phyloP scores from a whole-genome alignment of 2,329 filamentous ascomycete genomes.

The Fulvia fulva region DNA sequence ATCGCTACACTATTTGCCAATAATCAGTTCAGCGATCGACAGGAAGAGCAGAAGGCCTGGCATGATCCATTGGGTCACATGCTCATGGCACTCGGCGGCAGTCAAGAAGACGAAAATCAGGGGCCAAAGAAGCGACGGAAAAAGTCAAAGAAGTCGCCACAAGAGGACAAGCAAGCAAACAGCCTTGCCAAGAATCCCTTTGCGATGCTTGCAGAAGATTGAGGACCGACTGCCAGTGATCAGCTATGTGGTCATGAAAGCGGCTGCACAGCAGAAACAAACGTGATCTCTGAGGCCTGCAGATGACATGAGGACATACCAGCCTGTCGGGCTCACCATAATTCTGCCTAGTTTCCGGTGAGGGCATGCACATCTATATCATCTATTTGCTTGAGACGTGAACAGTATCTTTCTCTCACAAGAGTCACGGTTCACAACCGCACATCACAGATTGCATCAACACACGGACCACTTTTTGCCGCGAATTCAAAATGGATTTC shows the following conservation, averaged over 20 bases:
- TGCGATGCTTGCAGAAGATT: conserved; percentile 17
- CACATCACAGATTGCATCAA: too few species aligned
- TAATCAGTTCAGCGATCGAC: not conserved
- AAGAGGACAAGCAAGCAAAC: conserved; percentile 50
- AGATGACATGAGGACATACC: too few species aligned
- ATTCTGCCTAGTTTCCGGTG: too few species aligned
- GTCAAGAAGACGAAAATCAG: conserved; percentile 37
- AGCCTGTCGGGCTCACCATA: too few species aligned
- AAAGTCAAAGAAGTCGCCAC: conserved; percentile 67
- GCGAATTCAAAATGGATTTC: not conserved
- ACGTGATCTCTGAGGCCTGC: not conserved
- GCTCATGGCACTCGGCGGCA: conserved; percentile 4
- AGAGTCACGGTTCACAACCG: too few species aligned
- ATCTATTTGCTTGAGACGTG: too few species aligned
- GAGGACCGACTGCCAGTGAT: not conserved
- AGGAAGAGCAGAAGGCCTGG: conserved; percentile 15
- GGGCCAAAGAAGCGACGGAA: conserved; percentile 51
- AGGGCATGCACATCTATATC: too few species aligned
- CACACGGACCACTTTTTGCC: not conserved
- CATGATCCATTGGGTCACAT: conserved; percentile 1
- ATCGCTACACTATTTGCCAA: conserved; percentile 20
- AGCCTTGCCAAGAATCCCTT: conserved; percentile 15
- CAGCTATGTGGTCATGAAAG: not conserved
- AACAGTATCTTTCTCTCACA: too few species aligned
- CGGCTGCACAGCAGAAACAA: not conserved